Percentiles rank a stretch among this genome's conserved stretches.
Conservation (phyloP, 441 rosid genomes). For the Erodium moschatum region DNA sequence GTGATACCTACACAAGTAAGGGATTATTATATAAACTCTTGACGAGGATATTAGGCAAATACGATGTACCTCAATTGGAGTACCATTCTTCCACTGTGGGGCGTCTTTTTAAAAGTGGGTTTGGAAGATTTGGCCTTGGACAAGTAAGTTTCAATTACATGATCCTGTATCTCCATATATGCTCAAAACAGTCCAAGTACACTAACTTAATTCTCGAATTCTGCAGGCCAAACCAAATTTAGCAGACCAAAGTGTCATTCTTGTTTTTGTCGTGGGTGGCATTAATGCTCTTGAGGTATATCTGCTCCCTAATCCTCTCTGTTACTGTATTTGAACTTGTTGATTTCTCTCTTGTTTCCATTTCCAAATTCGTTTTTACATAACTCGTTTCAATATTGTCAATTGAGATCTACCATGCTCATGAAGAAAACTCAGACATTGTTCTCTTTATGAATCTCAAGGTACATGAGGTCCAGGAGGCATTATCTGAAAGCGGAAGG, state of each 20-base stretch:
- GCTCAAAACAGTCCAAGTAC: neutral
- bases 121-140: conserved; percentile 91
- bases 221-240: conserved; percentile 81
- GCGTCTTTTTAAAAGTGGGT: conserved; percentile 84
- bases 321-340: neutral
- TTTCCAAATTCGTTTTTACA: neutral
- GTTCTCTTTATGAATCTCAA: conserved; percentile 19
- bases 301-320: conserved; percentile 8
- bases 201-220: conserved; percentile 12
- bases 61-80: conserved; percentile 65
- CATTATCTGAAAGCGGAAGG: conserved; percentile 67
- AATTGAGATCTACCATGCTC: neutral
- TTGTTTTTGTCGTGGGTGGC: conserved; percentile 83
- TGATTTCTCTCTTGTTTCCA: neutral
- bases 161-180: neutral
- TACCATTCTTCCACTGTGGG: conserved; percentile 94
- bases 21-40: conserved; percentile 66
- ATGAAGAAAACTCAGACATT: neutral
- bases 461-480: conserved; percentile 77
- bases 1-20: conserved; percentile 49
- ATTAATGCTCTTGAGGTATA: conserved; percentile 76
- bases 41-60: conserved; percentile 48
- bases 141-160: conserved; percentile 42
- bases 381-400: neutral
- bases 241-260: conserved; percentile 65